Evolutionary conservation across 805 yeast species (phyloP), one percentile per base, ranked within the genome.

Genomic region (Metschnikowia kofuensis): DNA sequence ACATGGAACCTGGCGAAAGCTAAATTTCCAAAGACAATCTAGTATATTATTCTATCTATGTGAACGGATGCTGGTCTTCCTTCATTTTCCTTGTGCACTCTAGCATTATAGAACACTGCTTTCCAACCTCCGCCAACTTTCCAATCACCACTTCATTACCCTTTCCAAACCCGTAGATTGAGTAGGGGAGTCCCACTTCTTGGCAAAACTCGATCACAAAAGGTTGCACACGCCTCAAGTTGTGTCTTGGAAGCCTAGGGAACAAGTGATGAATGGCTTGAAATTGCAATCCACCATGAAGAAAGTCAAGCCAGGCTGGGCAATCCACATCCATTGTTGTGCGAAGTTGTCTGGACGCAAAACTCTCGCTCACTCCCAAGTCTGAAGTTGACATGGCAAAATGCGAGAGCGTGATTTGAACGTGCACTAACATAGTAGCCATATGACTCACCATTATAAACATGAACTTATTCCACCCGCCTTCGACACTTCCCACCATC

Each of bases 261-360:
- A 89, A 89, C 57, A 90, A 72, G 63, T 89, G 97, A 64, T 89
- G 97, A 44, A 89, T 81, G 0, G 91, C 94, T 64, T 89, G 97
- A 71, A 88, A 89, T 66, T 89, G 97, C 47, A 89, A 76, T 0
- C 97, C 97, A 8, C 97, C 97, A 61, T 89, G 97, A 61, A 89
- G 75, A 59, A 82, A 90, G 64, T 89, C 97, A 42, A 89, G 75
- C 96, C 96, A 89, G 53, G 80, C 84, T 2, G 97, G 96, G 70
- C 97, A 89, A 58, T 86, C 92, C 32, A 89, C 96, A 63, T 89
- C 97, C 96, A 89, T 90, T 2, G 96, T 89, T 1, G 97, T 90
- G 58, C 97, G 76, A 2, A 89, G 62, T 67, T 89, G 96, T 54
- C 94, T 77, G 51, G 86, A 83, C 0, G 84, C 80, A 61, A 89